Conservation (phyloP, 2,329 filamentous ascomycete genomes). For the Arachnopeziza araneosa region DNA sequence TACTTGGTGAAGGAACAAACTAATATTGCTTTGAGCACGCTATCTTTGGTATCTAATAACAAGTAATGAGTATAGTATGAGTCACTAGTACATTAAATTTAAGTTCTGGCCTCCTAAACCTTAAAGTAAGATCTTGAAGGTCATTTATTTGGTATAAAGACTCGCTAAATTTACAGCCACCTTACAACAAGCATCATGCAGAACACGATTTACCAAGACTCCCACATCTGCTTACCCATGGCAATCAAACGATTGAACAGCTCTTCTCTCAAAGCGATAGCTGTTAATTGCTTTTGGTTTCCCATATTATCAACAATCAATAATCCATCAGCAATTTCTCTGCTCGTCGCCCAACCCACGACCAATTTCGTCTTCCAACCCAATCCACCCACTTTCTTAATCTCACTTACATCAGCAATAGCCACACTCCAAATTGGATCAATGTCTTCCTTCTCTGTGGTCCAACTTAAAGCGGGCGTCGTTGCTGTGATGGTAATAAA, state of each 20-base stretch:
- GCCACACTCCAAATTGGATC: constrained; percentile 63
- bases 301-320: constrained; percentile 43
- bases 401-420: constrained; percentile 63
- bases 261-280: constrained; percentile 65
- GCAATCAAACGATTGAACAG: constrained; percentile 72
- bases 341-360: constrained; percentile 70
- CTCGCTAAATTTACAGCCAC: too few species aligned
- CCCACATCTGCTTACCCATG: constrained; percentile 79
- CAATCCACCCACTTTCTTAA: constrained; percentile 75
- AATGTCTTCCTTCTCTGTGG: constrained; percentile 43
- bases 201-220: constrained; percentile 49
- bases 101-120: too few species aligned
- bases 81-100: too few species aligned
- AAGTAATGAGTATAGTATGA: too few species aligned
- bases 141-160: too few species aligned
- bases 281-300: constrained; percentile 57
- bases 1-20: too few species aligned
- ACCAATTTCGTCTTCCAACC: constrained; percentile 83
- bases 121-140: too few species aligned
- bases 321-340: constrained; percentile 66
- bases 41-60: too few species aligned
- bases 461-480: constrained; percentile 55
- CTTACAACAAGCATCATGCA: too few species aligned
- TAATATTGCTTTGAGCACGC: too few species aligned
- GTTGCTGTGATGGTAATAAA: constrained; percentile 64